These are phyloP conservation scores for Triticum dicoccoides DNA, from an alignment of 176 grass and related monocot genomes.

Conservation along the genomic window DNA sequence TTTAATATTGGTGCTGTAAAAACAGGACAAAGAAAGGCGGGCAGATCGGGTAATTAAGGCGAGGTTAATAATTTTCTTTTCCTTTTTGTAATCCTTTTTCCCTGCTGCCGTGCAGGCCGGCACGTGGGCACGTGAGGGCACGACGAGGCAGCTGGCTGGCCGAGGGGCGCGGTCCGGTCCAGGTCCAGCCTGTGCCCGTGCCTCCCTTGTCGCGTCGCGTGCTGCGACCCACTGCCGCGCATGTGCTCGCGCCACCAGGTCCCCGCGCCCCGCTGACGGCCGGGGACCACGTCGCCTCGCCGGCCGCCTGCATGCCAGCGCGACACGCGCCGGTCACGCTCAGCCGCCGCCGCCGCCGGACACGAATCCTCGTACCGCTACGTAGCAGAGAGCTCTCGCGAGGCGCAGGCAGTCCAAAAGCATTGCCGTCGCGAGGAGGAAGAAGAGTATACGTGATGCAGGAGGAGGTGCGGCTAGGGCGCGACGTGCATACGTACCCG, in stretches of 20 bases:
- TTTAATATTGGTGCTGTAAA: not conserved
- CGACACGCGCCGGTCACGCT: not conserved
- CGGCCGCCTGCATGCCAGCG: not conserved
- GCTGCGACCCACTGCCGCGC: slow-evolving; percentile 12
- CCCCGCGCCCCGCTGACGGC: slow-evolving; percentile 16
- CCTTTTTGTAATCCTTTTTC: not conserved
- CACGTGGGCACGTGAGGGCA: slow-evolving; percentile 74
- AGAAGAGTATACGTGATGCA: too few relatives aligned
- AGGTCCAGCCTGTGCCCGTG: slow-evolving; percentile 50
- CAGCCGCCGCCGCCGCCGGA: not conserved
- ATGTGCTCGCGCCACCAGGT: slow-evolving; percentile 46
- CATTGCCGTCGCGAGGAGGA: not conserved
- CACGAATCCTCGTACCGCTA: slow-evolving; percentile 27
- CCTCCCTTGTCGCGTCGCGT: slow-evolving; percentile 34
- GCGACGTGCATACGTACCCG: slow-evolving; percentile 43
- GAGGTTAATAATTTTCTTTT: not conserved
- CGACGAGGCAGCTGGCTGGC: slow-evolving; percentile 63
- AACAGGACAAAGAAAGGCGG: not conserved
- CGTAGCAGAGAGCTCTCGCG: not conserved
- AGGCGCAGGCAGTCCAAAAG: not conserved
- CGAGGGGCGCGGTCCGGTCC: slow-evolving; percentile 48
- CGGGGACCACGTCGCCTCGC: slow-evolving; percentile 5
- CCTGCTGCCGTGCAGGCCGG: slow-evolving; percentile 40
- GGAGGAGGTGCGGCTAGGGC: not conserved
- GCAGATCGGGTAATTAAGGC: not conserved